Percentiles rank a stretch among this genome's conserved stretches.
Evolutionary conservation across 257 asterid species (phyloP).

Genomic region (Fraxinus quadrangulata): DNA sequence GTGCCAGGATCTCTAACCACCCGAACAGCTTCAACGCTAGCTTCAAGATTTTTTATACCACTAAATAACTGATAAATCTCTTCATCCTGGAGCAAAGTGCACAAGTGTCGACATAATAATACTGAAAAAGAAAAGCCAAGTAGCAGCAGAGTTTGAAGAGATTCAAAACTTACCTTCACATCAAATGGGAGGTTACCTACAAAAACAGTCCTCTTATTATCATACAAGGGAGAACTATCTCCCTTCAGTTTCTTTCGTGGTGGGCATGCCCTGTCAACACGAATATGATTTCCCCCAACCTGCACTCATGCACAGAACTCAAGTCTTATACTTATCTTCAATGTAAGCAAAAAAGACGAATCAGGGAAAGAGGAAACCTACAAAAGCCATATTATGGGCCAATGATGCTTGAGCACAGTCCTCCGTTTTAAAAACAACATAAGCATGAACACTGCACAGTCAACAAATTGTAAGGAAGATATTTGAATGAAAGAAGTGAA

Average conservation of each 20-base stretch:
- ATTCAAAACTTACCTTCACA: constrained; percentile 59
- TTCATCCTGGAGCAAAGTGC: constrained; percentile 60
- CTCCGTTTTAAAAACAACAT: constrained; percentile 81
- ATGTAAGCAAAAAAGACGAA: constrained; percentile 5
- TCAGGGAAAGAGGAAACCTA: constrained; percentile 32
- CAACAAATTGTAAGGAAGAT: constrained; percentile 7
- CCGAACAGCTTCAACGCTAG: constrained; percentile 80
- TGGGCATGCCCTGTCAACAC: constrained; percentile 98
- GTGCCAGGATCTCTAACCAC: constrained; percentile 90
- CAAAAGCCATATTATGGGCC: constrained; percentile 94
- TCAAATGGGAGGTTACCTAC: constrained; percentile 96
- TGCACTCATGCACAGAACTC: constrained; percentile 33
- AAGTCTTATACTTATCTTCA: not conserved
- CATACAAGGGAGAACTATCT: constrained; percentile 60
- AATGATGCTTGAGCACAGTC: constrained; percentile 84
- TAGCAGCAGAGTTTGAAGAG: not conserved
- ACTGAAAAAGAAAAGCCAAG: constrained; percentile 8
- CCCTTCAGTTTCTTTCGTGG: constrained; percentile 95
- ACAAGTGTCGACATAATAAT: constrained; percentile 20
- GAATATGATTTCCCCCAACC: constrained; percentile 93
- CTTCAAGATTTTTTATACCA: constrained; percentile 67
- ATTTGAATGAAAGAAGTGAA: not conserved
- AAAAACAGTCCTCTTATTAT: constrained; percentile 79
- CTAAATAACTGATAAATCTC: constrained; percentile 77
- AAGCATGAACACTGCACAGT: constrained; percentile 84